Conservation (phyloP, 129 eudicot genomes). For the Solidago caesia region DNA sequence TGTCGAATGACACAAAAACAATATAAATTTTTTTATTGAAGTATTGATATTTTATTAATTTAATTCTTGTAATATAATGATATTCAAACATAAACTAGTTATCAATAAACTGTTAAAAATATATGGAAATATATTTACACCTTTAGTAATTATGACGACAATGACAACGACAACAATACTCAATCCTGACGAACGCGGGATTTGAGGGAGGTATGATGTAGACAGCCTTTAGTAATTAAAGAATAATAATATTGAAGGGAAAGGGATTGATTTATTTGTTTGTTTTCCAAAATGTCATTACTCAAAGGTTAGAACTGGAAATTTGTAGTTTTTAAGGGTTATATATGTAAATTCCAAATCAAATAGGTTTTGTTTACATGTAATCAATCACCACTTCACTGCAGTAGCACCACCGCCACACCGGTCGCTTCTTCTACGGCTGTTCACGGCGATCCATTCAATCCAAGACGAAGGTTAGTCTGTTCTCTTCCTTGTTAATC, state of each 20-base stretch:
- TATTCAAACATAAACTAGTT: neutral
- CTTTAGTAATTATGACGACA: too few relatives aligned
- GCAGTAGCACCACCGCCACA: neutral
- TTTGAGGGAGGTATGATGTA: too few relatives aligned
- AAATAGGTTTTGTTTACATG: conserved; percentile 11
- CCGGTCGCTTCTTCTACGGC: neutral
- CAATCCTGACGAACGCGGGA: too few relatives aligned
- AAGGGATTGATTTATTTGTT: too few relatives aligned
- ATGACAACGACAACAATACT: too few relatives aligned
- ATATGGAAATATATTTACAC: neutral
- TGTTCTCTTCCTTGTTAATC: too few relatives aligned
- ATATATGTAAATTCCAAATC: neutral
- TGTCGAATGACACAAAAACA: too few relatives aligned
- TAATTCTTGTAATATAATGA: neutral
- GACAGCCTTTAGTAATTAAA: too few relatives aligned
- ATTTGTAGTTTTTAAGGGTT: neutral
- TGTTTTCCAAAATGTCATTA: neutral
- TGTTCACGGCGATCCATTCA: neutral
- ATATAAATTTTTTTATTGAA: too few relatives aligned
- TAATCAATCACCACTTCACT: too few relatives aligned
- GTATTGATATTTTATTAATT: too few relatives aligned
- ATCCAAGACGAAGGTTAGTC: neutral
- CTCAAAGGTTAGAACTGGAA: neutral
- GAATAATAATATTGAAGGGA: too few relatives aligned
- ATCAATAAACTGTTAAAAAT: neutral